These are phyloP conservation scores for Pestalotiopsis sp. DNA, from an alignment of 2,329 filamentous ascomycete genomes.

Conservation along the genomic window DNA sequence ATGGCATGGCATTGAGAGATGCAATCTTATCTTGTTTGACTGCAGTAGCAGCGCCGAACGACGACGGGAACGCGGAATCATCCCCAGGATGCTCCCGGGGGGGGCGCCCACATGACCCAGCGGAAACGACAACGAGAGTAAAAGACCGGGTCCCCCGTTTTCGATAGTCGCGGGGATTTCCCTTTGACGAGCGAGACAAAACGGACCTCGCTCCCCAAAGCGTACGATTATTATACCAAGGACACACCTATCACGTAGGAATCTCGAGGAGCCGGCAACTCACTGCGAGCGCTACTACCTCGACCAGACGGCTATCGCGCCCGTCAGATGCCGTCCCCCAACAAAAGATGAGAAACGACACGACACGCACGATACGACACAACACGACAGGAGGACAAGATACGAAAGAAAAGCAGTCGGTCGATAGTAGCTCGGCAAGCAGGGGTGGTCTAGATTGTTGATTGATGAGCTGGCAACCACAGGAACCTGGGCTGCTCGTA, in stretches of 20 bases:
- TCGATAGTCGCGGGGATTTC: conserved; percentile 2
- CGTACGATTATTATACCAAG: neutral
- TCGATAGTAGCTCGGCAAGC: neutral
- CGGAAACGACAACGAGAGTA: neutral
- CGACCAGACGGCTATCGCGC: neutral
- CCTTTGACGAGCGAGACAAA: conserved; percentile 2
- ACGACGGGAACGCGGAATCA: neutral
- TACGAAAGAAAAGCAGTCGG: neutral
- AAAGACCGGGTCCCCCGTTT: conserved; percentile 4
- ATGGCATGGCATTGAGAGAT: neutral
- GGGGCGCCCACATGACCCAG: neutral
- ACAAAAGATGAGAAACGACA: neutral
- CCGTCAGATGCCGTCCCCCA: neutral
- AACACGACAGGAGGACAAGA: neutral
- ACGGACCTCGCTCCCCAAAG: neutral
- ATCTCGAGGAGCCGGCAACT: neutral
- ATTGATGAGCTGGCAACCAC: neutral
- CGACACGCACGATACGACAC: neutral
- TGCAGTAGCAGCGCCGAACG: neutral
- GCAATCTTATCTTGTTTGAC: neutral
- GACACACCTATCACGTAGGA: no score
- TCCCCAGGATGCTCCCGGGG: neutral
- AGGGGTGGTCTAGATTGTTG: neutral
- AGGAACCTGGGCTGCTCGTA: neutral
- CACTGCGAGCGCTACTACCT: neutral